Conservation (phyloP, 2,329 filamentous ascomycete genomes). For the Tympanopsis confertula region DNA sequence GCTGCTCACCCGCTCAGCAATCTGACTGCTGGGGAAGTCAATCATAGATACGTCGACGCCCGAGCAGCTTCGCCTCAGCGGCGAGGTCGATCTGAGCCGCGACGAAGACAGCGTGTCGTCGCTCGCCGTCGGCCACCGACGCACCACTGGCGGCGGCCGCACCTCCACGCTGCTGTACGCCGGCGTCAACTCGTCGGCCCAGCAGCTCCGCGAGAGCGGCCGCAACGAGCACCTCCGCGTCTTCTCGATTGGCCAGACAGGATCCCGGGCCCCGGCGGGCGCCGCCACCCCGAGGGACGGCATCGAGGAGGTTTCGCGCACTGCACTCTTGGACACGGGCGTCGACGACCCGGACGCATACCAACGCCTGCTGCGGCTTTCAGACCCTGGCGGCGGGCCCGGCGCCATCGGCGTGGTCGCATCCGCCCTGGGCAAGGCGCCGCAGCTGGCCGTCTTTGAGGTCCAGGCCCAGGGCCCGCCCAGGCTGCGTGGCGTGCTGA, state of each 20-base stretch:
- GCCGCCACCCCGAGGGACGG: slow-evolving; percentile 17
- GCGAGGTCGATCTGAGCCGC: slow-evolving; percentile 67
- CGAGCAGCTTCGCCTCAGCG: slow-evolving; percentile 48
- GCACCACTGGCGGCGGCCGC: slow-evolving; percentile 33
- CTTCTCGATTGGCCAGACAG: slow-evolving; percentile 43
- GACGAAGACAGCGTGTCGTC: slow-evolving; percentile 86
- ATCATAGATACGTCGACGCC: slow-evolving; percentile 60
- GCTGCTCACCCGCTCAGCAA: too few species aligned
- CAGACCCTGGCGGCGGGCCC: slow-evolving; percentile 32
- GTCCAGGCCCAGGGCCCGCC: slow-evolving; percentile 38
- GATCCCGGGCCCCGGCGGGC: slow-evolving; percentile 21
- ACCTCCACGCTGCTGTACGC: slow-evolving; percentile 49
- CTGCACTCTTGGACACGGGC: slow-evolving; percentile 36
- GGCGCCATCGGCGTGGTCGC: slow-evolving; percentile 66
- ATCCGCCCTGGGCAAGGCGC: slow-evolving; percentile 63
- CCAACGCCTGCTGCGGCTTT: slow-evolving; percentile 45
- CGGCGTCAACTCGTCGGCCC: slow-evolving; percentile 72
- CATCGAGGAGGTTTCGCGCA: slow-evolving; percentile 39
- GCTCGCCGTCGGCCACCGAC: slow-evolving; percentile 56
- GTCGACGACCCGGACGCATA: slow-evolving; percentile 40
- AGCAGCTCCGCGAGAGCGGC: slow-evolving; percentile 54
- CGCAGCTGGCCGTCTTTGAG: slow-evolving; percentile 73
- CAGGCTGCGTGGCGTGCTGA: slow-evolving; percentile 34
- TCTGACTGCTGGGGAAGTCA: too few species aligned
- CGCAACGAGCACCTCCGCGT: slow-evolving; percentile 77